phyloP scores from a whole-genome alignment of 2,329 filamentous ascomycete species.

The Microthyrium microscopicum region DNA sequence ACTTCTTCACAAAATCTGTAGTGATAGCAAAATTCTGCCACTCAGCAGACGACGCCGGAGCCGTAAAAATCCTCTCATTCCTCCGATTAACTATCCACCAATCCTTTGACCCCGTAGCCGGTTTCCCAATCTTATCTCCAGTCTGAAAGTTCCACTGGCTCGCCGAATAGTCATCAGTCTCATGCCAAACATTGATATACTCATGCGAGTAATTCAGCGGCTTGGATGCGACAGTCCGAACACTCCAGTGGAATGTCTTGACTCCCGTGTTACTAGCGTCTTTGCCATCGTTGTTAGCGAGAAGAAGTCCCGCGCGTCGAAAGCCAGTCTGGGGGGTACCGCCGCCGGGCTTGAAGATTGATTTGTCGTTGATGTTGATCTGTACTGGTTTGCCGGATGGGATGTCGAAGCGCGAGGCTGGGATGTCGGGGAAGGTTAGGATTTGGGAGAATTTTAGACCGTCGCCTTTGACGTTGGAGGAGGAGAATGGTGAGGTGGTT shows the following conservation, averaged over 20 bases:
- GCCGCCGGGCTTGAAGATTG: slow-evolving; percentile 28
- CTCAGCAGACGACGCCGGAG: slow-evolving; percentile 31
- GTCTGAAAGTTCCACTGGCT: slow-evolving; percentile 34
- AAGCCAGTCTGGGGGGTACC: slow-evolving; percentile 38
- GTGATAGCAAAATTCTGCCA: slow-evolving; percentile 48
- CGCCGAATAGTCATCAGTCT: slow-evolving; percentile 22
- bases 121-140: slow-evolving; percentile 31
- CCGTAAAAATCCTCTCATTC: slow-evolving; percentile 28
- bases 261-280: slow-evolving; percentile 36
- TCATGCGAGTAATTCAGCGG: slow-evolving; percentile 43
- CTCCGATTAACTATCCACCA: slow-evolving; percentile 24
- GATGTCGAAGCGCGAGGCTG: slow-evolving; percentile 30
- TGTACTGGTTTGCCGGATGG: slow-evolving; percentile 29
- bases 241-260: slow-evolving; percentile 45
- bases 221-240: slow-evolving; percentile 31
- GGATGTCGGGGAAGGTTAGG: slow-evolving; percentile 28
- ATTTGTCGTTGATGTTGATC: slow-evolving; percentile 39
- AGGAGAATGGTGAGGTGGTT: slow-evolving; percentile 29
- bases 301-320: slow-evolving; percentile 39
- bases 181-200: slow-evolving; percentile 32
- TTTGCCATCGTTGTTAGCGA: slow-evolving; percentile 29
- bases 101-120: slow-evolving; percentile 25
- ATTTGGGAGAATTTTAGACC: slow-evolving; percentile 35
- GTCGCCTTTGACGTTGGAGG: slow-evolving; percentile 35
- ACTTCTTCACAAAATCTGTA: slow-evolving; percentile 41